phyloP scores from a whole-genome alignment of 306 rosid species.

The Luffa aegyptiaca region DNA sequence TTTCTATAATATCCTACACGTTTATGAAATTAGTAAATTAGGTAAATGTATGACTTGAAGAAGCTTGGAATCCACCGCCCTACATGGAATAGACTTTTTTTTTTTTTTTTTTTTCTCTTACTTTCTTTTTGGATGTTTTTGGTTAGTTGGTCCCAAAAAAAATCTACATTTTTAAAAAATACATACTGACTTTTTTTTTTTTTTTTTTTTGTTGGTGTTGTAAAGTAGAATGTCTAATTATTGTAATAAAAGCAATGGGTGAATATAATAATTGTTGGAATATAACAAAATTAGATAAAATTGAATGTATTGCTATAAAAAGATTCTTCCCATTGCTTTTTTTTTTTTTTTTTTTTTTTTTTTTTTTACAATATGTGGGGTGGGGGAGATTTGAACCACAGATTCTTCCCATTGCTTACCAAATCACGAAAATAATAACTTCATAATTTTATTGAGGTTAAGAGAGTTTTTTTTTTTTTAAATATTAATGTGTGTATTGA shows the following conservation, averaged over 20 bases:
- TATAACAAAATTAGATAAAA: background rate
- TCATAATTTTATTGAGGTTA: background rate
- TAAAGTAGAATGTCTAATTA: background rate
- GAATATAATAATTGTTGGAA: background rate
- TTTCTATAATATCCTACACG: background rate
- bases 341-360: too few relatives aligned
- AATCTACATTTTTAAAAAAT: too few relatives aligned
- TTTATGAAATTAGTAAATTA: background rate
- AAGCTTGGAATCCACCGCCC: slow-evolving; percentile 12
- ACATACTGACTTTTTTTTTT: too few relatives aligned
- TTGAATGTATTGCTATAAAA: background rate
- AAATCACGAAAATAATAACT: background rate
- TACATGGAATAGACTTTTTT: background rate
- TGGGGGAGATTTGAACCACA: too few relatives aligned
- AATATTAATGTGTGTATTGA: too few relatives aligned
- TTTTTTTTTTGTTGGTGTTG: background rate
- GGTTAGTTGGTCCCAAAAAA: background rate
- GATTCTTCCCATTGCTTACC: background rate
- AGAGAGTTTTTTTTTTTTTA: background rate
- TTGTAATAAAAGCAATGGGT: background rate
- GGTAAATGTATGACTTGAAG: background rate
- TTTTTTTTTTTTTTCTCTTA: background rate
- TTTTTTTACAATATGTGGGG: too few relatives aligned
- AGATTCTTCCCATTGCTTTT: background rate
- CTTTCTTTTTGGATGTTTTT: background rate